Evolutionary conservation across 2,329 filamentous ascomycete species (phyloP).

Genomic region (Niveomyces coronatus): DNA sequence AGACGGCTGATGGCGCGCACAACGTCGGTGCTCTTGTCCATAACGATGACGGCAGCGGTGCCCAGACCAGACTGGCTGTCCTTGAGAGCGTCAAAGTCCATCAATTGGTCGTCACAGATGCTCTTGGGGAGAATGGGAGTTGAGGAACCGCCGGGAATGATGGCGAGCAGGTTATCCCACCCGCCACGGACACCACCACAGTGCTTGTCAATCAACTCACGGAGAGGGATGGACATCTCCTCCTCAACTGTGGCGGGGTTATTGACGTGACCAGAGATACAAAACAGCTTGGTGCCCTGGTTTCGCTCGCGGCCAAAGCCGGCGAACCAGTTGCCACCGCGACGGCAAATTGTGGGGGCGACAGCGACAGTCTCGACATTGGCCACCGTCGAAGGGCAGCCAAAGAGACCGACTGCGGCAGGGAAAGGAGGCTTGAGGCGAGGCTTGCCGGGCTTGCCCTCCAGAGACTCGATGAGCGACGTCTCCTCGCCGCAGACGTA

Average conservation of each 20-base stretch:
- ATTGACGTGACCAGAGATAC: constrained; percentile 98
- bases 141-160: constrained; percentile 94
- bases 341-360: constrained; percentile 87
- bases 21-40: constrained; percentile 96
- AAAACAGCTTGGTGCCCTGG: constrained; percentile 94
- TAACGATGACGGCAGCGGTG: constrained; percentile 95
- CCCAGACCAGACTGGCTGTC: constrained; percentile 95
- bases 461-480: constrained; percentile 92
- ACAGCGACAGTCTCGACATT: constrained; percentile 98
- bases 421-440: constrained; percentile 98
- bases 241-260: constrained; percentile 97
- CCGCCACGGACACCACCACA: constrained; percentile 93
- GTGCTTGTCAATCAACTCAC: constrained; percentile 95
- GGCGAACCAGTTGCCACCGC: constrained; percentile 88
- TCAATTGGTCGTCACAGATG: constrained; percentile 88
- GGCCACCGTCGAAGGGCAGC: constrained; percentile 93
- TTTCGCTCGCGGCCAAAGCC: constrained; percentile 92
- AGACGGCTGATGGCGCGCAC: constrained; percentile 89
- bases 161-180: constrained; percentile 92
- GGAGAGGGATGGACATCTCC: constrained; percentile 96
- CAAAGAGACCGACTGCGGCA: constrained; percentile 92
- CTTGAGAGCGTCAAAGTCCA: constrained; percentile 98
- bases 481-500: constrained; percentile 99
- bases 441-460: constrained; percentile 97
- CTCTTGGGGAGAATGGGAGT: constrained; percentile 88